Evolutionary conservation across 805 yeast genomes (phyloP).

Genomic region (Kodamaea leandrae): DNA sequence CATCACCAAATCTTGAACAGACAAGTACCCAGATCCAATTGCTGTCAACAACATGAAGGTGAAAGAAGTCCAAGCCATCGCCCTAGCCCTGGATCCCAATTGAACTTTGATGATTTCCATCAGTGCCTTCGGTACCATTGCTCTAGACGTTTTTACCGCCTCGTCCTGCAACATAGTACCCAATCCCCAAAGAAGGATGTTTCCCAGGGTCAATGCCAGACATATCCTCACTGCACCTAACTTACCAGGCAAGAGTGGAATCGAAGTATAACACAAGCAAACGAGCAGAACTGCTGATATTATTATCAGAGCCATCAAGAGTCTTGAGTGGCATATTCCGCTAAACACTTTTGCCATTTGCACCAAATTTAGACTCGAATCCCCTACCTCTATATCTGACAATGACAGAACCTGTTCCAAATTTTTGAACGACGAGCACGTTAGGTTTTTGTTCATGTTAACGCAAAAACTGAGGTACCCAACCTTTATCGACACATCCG

Average conservation of each 20-base stretch:
- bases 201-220: slow-evolving; percentile 30
- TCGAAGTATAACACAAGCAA: slow-evolving; percentile 38
- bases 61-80: slow-evolving; percentile 63
- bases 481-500: slow-evolving; percentile 44
- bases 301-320: slow-evolving; percentile 49
- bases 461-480: slow-evolving; percentile 62
- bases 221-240: slow-evolving; percentile 19
- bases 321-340: slow-evolving; percentile 51
- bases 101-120: slow-evolving; percentile 45
- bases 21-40: slow-evolving; percentile 22
- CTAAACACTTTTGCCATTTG: slow-evolving; percentile 45
- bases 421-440: slow-evolving; percentile 38
- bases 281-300: slow-evolving; percentile 42
- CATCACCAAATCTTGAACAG: background rate
- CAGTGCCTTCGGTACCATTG: slow-evolving; percentile 49
- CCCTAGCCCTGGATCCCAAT: slow-evolving; percentile 51
- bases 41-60: slow-evolving; percentile 43
- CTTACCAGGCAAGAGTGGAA: slow-evolving; percentile 52
- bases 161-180: slow-evolving; percentile 66
- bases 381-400: slow-evolving; percentile 11
- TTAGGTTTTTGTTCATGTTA: slow-evolving; percentile 25
- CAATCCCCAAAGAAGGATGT: slow-evolving; percentile 56
- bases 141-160: slow-evolving; percentile 45
- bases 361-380: slow-evolving; percentile 40
- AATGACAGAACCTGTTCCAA: slow-evolving; percentile 29